phyloP scores from a whole-genome alignment of 1,284 basidiomycete genomes.

The Microbotryum saponariae region DNA sequence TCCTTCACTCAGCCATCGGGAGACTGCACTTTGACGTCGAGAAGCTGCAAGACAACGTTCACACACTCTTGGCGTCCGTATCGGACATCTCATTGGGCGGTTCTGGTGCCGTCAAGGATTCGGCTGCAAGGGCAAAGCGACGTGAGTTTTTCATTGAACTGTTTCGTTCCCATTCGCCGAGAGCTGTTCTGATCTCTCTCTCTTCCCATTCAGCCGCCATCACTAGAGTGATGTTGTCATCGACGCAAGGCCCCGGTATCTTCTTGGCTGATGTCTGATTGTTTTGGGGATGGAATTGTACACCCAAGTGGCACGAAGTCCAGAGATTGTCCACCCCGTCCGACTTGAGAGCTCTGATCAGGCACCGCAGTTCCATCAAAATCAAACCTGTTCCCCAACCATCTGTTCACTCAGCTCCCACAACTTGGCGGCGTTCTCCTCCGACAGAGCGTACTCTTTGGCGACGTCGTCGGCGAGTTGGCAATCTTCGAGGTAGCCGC shows the following conservation, averaged over 20 bases:
- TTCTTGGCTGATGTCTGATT: constrained; percentile 22
- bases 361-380: background rate
- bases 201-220: constrained; percentile 21
- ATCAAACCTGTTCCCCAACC: constrained; percentile 1
- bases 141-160: constrained; percentile 12
- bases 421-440: constrained; percentile 8
- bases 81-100: constrained; percentile 31
- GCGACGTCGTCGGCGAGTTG: constrained; percentile 1
- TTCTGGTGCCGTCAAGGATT: constrained; percentile 16
- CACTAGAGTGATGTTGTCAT: constrained; percentile 27
- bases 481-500: constrained; percentile 3
- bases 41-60: constrained; percentile 29
- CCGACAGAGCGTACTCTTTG: constrained; percentile 1
- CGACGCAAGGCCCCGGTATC: constrained; percentile 31
- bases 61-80: constrained; percentile 30
- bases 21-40: constrained; percentile 23
- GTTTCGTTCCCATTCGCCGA: background rate
- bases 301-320: background rate
- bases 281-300: background rate
- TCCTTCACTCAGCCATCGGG: background rate
- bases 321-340: too few relatives aligned
- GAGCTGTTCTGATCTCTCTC: background rate
- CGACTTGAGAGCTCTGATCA: background rate
- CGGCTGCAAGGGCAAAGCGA: constrained; percentile 21
- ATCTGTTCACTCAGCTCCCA: constrained; percentile 8